Evolutionary conservation across 805 yeast species (phyloP), one percentile per base, ranked within the genome.

Genomic region (Wickerhamiella bombiphila): DNA sequence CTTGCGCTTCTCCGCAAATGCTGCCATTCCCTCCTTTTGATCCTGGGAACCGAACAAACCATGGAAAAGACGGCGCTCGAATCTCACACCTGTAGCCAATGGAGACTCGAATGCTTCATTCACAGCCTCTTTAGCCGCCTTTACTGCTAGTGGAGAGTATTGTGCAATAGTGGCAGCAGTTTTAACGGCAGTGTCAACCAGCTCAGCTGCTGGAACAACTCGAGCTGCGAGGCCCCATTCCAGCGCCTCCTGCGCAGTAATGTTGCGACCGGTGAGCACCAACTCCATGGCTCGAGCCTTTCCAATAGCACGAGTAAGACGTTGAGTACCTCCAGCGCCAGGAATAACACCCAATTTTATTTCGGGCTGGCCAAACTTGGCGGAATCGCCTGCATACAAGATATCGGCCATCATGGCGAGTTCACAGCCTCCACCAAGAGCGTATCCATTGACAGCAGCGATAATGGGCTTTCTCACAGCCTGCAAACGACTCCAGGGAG

Each of bases 351-450:
- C 75, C 19, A 69, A 56, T 41, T 63, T 64, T 49, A 69, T 65
- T 51, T 69, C 75, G 19, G 75, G 75, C 50, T 69, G 73, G 8
- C 74, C 75, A 45, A 69, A 68, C 29, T 51, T 51, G 15, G 74
- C 70, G 40, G 56, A 55, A 29, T 61, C 61, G 15, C 72, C 69
- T 14, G 69, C 69, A 40, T 69, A 69, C 33, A 69, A 52, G 40
- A 69, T 63, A 45, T 69, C 75, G 28, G 66, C 60, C 54, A 61
- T 56, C 73, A 69, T 67, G 16, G 74, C 74, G 28, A 69, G 51
- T 48, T 69, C 75, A 42, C 70, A 68, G 16, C 74, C 75, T 15
- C 75, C 75, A 20, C 75, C 75, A 9, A 70, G 60, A 2, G 73
- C 73, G 44, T 53, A 68, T 8, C 75, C 75, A 43, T 65, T 66